Percentiles rank a stretch among this genome's conserved stretches.
Conservation (phyloP, 1,139 yeast species). For the Geotrichum candidum region DNA sequence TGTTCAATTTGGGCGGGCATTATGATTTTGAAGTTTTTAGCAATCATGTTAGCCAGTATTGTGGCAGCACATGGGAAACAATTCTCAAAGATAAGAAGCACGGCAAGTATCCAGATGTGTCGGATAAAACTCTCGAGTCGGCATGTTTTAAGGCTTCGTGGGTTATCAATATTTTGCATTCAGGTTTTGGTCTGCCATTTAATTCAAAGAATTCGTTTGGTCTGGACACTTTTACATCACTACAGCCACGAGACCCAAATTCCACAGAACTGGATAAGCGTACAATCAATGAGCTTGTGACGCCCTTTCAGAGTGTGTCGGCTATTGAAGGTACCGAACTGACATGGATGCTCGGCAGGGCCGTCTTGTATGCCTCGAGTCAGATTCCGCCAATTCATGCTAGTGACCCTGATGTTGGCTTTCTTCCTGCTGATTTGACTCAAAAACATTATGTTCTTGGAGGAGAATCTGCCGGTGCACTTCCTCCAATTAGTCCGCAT, state of each 20-base stretch:
- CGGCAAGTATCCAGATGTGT: slow-evolving; percentile 33
- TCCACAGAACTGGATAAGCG: slow-evolving; percentile 7
- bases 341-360: slow-evolving; percentile 82
- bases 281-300: slow-evolving; percentile 28
- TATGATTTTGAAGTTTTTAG: slow-evolving; percentile 42
- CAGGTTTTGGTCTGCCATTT: slow-evolving; percentile 70
- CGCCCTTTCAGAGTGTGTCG: slow-evolving; percentile 56
- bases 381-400: slow-evolving; percentile 25
- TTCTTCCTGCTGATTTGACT: slow-evolving; percentile 17
- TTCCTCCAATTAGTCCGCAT: not conserved
- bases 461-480: slow-evolving; percentile 14
- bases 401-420: slow-evolving; percentile 19
- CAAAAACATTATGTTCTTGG: slow-evolving; percentile 17
- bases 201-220: slow-evolving; percentile 30
- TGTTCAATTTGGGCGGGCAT: slow-evolving; percentile 39
- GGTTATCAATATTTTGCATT: slow-evolving; percentile 65
- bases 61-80: slow-evolving; percentile 44
- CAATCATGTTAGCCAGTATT: slow-evolving; percentile 43
- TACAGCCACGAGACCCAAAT: not conserved
- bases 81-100: slow-evolving; percentile 32
- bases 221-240: slow-evolving; percentile 1
- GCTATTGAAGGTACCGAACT: slow-evolving; percentile 58
- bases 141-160: slow-evolving; percentile 70
- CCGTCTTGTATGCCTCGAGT: slow-evolving; percentile 52
- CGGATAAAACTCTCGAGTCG: slow-evolving; percentile 43